Percentiles rank a stretch among this genome's conserved stretches.
These are phyloP conservation scores for Aspergillus haitiensis DNA, from an alignment of 495 filamentous ascomycete species.

Conservation along the genomic window DNA sequence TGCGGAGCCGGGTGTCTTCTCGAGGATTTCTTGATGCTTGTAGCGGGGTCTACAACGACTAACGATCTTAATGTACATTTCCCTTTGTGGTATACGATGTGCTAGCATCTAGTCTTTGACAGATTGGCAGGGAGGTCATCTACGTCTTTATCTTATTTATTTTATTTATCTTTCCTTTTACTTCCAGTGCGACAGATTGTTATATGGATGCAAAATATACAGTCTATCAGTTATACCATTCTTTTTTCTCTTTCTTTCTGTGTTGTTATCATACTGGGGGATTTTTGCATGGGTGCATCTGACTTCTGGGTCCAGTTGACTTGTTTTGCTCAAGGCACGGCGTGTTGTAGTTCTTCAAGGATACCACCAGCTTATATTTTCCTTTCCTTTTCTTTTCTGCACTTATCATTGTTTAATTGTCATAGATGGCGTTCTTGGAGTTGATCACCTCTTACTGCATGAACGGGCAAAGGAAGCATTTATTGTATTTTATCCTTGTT, in stretches of 20 bases:
- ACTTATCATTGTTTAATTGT: conserved; percentile 2
- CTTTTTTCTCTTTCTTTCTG: neutral
- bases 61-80: conserved; percentile 30
- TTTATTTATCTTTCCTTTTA: conserved; percentile 11
- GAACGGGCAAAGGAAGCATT: conserved; percentile 6
- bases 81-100: conserved; percentile 19
- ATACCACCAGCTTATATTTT: conserved; percentile 15
- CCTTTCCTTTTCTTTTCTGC: neutral
- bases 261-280: conserved; percentile 3
- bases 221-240: conserved; percentile 5
- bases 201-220: neutral
- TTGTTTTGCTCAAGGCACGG: conserved; percentile 19
- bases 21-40: conserved; percentile 20
- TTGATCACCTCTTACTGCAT: conserved; percentile 12
- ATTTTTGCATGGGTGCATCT: conserved; percentile 9
- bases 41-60: conserved; percentile 41
- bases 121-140: conserved; percentile 8
- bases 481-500: conserved; percentile 2
- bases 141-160: neutral
- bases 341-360: conserved; percentile 15
- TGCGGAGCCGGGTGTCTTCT: conserved; percentile 1
- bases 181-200: neutral
- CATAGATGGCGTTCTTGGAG: conserved; percentile 25
- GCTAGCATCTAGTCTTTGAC: conserved; percentile 15
- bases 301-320: conserved; percentile 4